Evolutionary conservation across 768 basidiomycete genomes (phyloP).

Genomic region (Filobasidium wieringae): DNA sequence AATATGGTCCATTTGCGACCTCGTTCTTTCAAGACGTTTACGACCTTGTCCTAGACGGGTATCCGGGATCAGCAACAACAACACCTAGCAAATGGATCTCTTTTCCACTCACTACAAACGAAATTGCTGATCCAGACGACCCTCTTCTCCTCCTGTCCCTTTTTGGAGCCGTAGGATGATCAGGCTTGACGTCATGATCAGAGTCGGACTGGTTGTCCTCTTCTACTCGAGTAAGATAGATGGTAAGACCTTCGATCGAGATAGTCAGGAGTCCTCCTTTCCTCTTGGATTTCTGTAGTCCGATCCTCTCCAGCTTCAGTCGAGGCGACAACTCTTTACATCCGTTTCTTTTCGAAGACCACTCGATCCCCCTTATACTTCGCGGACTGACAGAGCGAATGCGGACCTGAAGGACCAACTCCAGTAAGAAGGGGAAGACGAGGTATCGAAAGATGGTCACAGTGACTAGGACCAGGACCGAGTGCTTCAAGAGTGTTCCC

Average conservation of each 20-base stretch:
- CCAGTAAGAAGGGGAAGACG: conserved; percentile 18
- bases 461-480: too few relatives aligned
- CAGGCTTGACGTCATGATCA: not conserved
- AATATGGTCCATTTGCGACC: not conserved
- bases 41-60: not conserved
- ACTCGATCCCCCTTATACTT: conserved; percentile 25
- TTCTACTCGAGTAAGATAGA: conserved; percentile 7
- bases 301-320: conserved; percentile 20
- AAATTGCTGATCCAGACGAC: not conserved
- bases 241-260: conserved; percentile 20
- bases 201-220: not conserved
- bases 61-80: not conserved
- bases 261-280: conserved; percentile 2
- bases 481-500: too few relatives aligned
- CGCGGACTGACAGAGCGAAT: conserved; percentile 13
- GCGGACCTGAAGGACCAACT: conserved; percentile 5
- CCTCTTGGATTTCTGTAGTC: conserved; percentile 18
- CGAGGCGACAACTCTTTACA: conserved; percentile 13
- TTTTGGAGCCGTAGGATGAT: not conserved
- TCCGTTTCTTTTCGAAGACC: conserved; percentile 9
- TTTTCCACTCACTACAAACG: not conserved
- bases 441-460: conserved; percentile 14
- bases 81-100: not conserved
- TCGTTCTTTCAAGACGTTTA: not conserved
- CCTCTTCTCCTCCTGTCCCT: not conserved